Evolutionary conservation across 305 asterid genomes (phyloP), one percentile per base, ranked within the genome.

Genomic region (Fraxinus baroniana): DNA sequence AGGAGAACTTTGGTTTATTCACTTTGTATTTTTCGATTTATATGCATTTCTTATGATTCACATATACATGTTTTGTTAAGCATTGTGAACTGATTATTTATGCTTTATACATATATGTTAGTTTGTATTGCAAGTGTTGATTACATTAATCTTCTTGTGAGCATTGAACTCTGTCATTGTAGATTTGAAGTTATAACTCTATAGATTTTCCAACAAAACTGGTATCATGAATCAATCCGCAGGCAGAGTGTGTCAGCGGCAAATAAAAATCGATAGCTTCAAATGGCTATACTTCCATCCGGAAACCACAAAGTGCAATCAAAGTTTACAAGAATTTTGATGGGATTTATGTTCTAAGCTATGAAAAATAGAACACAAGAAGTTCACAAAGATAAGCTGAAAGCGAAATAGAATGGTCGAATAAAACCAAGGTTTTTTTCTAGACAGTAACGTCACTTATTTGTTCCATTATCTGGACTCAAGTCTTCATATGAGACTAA

Each of bases 401-500:
- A 70, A 70, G 3, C 44, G 4, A 5, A 13, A 24, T 12, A 71
- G 44, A 33, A 71, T 71, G 36, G 12, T 71, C 13, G 0, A 33
- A 17, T 32, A 33, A 71, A 32, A 15, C 75, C 75, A 70, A 26
- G 37, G 30, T 4, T 70, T 70, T 70, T 49, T 49, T 32, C 22
- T 12, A 71, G 76, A 28, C 74, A 68, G 15, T 13, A 68, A 12
- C 37, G 5, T 52, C 55, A 80, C 86, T 89, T 92, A 78, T 84
- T 87, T 71, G 84, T 32, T 73, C 89, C 93, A 57, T 87, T 89
- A 28, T 79, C 86, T 9, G 97, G 94, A 83, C 97, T 93, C 81
- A 93, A 35, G 81, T 95, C 99, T 8, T 86, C 97, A 33, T 94
- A 94, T 0, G 98, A 94, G 75, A 94, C 99, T 79, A 95, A 86